Evolutionary conservation across 169 alveolate species (phyloP), one percentile per base, ranked within the genome.

Genomic region (Cyclospora cayetanensis): DNA sequence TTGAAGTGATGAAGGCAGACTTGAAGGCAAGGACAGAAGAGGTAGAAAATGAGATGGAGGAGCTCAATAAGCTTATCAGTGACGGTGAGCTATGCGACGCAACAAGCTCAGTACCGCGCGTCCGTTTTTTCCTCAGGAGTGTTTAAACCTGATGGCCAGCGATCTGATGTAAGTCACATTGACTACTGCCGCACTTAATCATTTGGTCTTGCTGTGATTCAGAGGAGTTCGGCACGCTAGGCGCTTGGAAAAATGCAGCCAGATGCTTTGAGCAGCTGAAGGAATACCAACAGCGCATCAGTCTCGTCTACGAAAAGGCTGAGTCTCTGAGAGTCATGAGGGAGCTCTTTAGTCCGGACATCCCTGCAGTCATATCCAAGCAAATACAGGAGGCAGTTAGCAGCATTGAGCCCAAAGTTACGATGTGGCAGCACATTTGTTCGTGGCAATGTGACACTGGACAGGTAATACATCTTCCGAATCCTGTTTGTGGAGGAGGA

Each of bases 41-140:
- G 60, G 90, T 90, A 12, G 93, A 90, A 43, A 52, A 60, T 15
- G 93, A 90, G 82, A 76, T 60, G 70, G 39, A 90, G 72, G 93
- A 70, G 70, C 72, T 90, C n/a, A 39, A 46, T 72, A 55, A 27
- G 22, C 90, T 39, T 0, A 11, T 90, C 70, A 52, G 70, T 25
- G 93, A 90, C 9, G 92, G 92, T 86, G 65, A 43, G 53, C 1
- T 7, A 20, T 50, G 68, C 29, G 18, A 31, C 0, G 20, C 20
- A n/a, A 72, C 7, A 42, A 37, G 25, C 41, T 29, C 41, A 2
- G 11, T 1, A 76, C 66, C 41, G 46, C 35, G 1, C 1, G 60
- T 46, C 60, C 60, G 25, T 12, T 46, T 46, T 46, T 0, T 12
- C 0, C 25, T 22, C 60, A 15, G 66, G 43, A 2, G 1, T 9